Evolutionary conservation across 495 filamentous ascomycete genomes (phyloP).

Genomic region (Lentithecium fluviatile): DNA sequence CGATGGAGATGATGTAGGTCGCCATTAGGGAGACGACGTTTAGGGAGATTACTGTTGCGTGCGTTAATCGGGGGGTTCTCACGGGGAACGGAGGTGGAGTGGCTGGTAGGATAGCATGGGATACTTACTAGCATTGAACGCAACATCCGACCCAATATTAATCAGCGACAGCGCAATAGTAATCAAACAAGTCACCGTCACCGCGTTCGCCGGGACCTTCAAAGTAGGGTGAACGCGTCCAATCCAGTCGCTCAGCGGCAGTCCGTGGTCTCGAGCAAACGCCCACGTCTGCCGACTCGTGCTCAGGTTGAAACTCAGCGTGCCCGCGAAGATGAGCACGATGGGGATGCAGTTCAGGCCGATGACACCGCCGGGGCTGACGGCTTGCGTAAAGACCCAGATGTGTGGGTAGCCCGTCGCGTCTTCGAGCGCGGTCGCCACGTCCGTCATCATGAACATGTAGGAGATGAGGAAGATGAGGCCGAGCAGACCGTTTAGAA

Average conservation of each 20-base stretch:
- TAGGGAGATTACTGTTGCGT: constrained; percentile 47
- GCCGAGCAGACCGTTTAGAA: constrained; percentile 39
- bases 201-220: constrained; percentile 55
- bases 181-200: constrained; percentile 49
- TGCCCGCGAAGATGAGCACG: constrained; percentile 50
- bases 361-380: constrained; percentile 48
- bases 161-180: constrained; percentile 59
- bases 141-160: constrained; percentile 58
- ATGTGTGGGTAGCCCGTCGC: constrained; percentile 55
- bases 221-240: constrained; percentile 39
- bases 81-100: constrained; percentile 46
- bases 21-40: constrained; percentile 33
- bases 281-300: constrained; percentile 60
- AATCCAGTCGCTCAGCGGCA: constrained; percentile 56
- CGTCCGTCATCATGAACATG: constrained; percentile 47
- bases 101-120: constrained; percentile 33
- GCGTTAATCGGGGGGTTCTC: constrained; percentile 31
- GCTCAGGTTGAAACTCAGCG: constrained; percentile 56
- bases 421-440: constrained; percentile 38
- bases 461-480: constrained; percentile 33
- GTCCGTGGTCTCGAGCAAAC: constrained; percentile 57
- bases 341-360: constrained; percentile 54
- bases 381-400: constrained; percentile 55
- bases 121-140: constrained; percentile 53
- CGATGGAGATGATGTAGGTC: constrained; percentile 33